Base-by-base conservation (phyloP, 1,284 basidiomycete species). In the Trichosporon asahii region DNA sequence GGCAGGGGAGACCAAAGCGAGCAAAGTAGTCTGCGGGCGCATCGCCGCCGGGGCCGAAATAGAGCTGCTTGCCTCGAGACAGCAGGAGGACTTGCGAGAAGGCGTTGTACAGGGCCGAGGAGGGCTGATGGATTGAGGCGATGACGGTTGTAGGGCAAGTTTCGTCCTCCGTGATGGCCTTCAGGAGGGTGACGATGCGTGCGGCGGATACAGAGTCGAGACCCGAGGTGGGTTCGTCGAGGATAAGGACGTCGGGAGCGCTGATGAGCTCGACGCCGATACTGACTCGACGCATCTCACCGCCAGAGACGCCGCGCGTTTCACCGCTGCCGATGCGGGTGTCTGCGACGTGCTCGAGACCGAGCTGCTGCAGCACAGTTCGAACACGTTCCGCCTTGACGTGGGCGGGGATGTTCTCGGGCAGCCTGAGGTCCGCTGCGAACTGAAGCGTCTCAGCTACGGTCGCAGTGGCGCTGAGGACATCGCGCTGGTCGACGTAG, bases 121-220 rank as follows among this genome's bases (percentile, higher is more conserved):
- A 79, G 3, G 92, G 93, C 79, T 94, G 93, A 82, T 95, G 93
- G 63, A 95, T 92, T 2, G 90, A 91, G 25, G 91, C 91, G 67
- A 95, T 89, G 53, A 96, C 89, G 0, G 92, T 91, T 0, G 89
- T 92, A 1, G 89, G 90, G 71, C 88, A 87, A 37, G 86, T 84
- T 0, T 86, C 80, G 74, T 91, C 90, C 71, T 89, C 87, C 0
- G 93, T 90, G 33, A 96, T 89, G 29, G 86, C 86, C 72, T 88
- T 88, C 27, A 96, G 86, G 1, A 95, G 89, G 53, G 87, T 87
- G 33, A 93, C 87, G 37, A 96, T 89, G 66, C 91, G 89, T 7
- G 89, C 85, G 0, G 94, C 94, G 18, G 92, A 94, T 6, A 95
- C 92, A 0, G 92, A 94, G 81, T 96, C 94, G 71, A 95, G 85